Evolutionary conservation across 2,329 filamentous ascomycete genomes (phyloP), one percentile per base, ranked within the genome.

Genomic region (Penicillium glabrum): DNA sequence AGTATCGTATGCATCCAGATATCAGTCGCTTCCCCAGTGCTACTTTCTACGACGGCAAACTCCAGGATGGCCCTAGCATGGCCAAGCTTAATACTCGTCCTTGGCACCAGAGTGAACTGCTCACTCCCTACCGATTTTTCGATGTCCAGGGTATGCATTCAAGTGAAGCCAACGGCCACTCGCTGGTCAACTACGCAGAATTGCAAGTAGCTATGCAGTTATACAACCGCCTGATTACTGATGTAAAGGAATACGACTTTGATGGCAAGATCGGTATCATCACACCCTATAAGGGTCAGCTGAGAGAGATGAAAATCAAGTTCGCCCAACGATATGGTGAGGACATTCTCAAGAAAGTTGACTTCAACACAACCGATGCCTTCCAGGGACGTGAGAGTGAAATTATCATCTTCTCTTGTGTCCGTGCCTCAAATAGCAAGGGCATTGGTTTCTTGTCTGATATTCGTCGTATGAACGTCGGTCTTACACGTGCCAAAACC

Each of bases 1-100:
- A 99, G 71, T 99, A 99, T 73, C 95, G 95, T 76, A 99, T 99
- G 96, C 95, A 99, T 77, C 95, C 96, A 0, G 91, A 95, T 64
- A 99, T 99, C 72, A 96, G 92, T 74, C 75, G 81, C 51, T 99
- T 97, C 73, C 95, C 96, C 1, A 96, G 92, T 73, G 80, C 83
- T 65, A 89, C 93, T 51, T 99, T 99, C 77, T 99, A 99, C 77
- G 91, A 98, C 70, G 87, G 90, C 27, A 86, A 87, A 61, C 84
- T 99, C 11, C 80, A 93, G 61, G 92, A 99, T 73, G 95, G 96
- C 24, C 84, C 83, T 58, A 84, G 89, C 63, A 98, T 98, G 93
- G 86, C 83, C 3, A 80, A 78, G 53, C 80, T 96, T 52, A 89
- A 95, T 47, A 78, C 81, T 58, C 86, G 89, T 71, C 89, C 91